These are phyloP conservation scores for Aphanomyces astaci DNA, from an alignment of 352 stramenopile species.

Conservation along the genomic window DNA sequence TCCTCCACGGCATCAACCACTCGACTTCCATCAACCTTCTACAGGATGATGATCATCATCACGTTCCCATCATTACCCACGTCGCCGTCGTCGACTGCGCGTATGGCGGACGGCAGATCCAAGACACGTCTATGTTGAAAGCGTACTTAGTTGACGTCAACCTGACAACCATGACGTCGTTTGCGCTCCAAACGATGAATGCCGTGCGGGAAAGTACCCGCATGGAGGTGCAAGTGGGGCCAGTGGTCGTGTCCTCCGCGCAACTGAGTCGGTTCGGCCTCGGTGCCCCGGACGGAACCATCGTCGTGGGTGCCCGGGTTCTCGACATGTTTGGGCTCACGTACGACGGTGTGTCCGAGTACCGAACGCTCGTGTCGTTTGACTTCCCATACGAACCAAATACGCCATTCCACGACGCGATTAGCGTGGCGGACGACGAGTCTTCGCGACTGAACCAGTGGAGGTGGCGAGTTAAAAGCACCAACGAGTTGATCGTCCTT, in stretches of 20 bases:
- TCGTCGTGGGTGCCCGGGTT: no score
- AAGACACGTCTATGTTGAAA: conserved; percentile 21
- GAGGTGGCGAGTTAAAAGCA: background rate
- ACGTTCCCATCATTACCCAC: conserved; percentile 1
- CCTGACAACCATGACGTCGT: background rate
- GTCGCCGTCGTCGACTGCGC: conserved; percentile 10
- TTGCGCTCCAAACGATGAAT: conserved; percentile 12
- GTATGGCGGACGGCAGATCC: background rate
- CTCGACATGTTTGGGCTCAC: background rate
- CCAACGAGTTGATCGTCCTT: background rate
- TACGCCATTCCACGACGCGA: background rate
- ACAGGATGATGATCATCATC: no score
- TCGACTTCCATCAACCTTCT: conserved; percentile 1
- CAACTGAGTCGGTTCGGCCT: background rate
- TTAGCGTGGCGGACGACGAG: background rate
- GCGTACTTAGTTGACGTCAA: background rate
- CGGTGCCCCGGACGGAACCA: no score
- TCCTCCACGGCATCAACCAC: background rate
- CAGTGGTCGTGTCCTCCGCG: background rate
- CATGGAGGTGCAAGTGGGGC: conserved; percentile 3
- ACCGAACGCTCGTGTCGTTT: background rate
- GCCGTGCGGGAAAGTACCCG: background rate
- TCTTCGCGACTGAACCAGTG: background rate
- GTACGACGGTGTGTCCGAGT: background rate
- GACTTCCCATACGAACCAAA: background rate